Evolutionary conservation across 495 filamentous ascomycete species (phyloP).

Genomic region (Massariosphaeria phaeospora): DNA sequence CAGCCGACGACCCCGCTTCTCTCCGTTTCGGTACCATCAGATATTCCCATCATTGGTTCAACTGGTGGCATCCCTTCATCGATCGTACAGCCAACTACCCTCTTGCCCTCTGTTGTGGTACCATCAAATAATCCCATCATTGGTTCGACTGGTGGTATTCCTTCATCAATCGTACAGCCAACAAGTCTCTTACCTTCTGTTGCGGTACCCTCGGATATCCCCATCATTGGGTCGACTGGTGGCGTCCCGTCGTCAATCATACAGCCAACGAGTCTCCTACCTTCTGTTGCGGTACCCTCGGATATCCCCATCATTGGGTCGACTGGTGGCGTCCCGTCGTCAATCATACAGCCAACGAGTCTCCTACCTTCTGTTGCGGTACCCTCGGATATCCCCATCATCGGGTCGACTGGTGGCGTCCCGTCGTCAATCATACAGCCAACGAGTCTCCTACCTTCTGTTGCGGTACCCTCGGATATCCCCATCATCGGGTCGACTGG

Average conservation of each 20-base stretch:
- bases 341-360: too few species aligned
- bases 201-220: neutral
- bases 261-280: neutral
- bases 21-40: neutral
- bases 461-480: neutral
- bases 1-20: neutral
- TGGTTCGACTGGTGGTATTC: neutral
- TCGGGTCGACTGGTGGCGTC: conserved; percentile 8
- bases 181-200: neutral
- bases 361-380: too few species aligned
- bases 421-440: conserved; percentile 8
- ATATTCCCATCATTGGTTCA: neutral
- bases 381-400: neutral
- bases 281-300: neutral
- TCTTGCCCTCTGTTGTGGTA: too few species aligned
- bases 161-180: conserved; percentile 4
- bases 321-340: too few species aligned
- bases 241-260: too few species aligned
- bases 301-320: neutral
- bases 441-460: too few species aligned
- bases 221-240: neutral
- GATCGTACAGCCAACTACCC: neutral
- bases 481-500: conserved; percentile 12
- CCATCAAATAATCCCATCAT: too few species aligned
- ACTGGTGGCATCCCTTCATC: neutral